Percentiles rank a stretch among this genome's conserved stretches.
Evolutionary conservation across 345 rosid species (phyloP).

Genomic region (Aquilaria sinensis): DNA sequence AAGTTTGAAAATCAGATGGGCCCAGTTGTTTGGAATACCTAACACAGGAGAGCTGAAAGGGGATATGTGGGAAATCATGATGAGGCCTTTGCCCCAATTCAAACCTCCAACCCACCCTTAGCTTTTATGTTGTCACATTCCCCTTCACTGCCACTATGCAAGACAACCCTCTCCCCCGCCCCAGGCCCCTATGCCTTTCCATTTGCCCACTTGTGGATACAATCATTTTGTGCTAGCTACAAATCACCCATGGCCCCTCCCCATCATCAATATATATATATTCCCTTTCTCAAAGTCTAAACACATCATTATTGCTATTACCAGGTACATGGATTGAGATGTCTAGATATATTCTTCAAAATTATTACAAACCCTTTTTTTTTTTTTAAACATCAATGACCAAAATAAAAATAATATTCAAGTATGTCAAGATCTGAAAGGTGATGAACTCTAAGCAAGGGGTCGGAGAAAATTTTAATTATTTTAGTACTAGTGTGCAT

Average conservation of each 20-base stretch:
- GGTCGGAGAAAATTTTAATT: too few relatives aligned
- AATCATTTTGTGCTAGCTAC: constrained; percentile 53
- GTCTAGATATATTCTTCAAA: too few relatives aligned
- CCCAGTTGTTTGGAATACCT: constrained; percentile 22
- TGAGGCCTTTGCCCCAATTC: constrained; percentile 5
- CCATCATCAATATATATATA: constrained; percentile 15
- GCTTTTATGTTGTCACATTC: constrained; percentile 24
- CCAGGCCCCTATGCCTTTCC: constrained; percentile 21
- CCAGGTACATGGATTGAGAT: too few relatives aligned
- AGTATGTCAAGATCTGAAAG: too few relatives aligned
- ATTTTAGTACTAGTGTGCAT: too few relatives aligned
- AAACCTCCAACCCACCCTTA: constrained; percentile 2
- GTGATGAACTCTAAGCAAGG: too few relatives aligned
- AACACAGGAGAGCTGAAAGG: constrained; percentile 4
- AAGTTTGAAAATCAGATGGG: constrained; percentile 27
- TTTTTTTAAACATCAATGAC: too few relatives aligned
- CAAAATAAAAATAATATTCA: too few relatives aligned
- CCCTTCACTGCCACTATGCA: constrained; percentile 17
- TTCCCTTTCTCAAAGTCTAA: constrained; percentile 16
- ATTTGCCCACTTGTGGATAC: constrained; percentile 54
- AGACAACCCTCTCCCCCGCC: constrained; percentile 10
- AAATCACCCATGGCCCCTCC: constrained; percentile 23
- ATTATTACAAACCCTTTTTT: too few relatives aligned
- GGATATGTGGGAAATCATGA: constrained; percentile 12
- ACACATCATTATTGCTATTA: constrained; percentile 18